Percentiles rank a stretch among this genome's conserved stretches.
These are phyloP conservation scores for Claviceps sp. DNA, from an alignment of 2,329 filamentous ascomycete species.

Conservation along the genomic window DNA sequence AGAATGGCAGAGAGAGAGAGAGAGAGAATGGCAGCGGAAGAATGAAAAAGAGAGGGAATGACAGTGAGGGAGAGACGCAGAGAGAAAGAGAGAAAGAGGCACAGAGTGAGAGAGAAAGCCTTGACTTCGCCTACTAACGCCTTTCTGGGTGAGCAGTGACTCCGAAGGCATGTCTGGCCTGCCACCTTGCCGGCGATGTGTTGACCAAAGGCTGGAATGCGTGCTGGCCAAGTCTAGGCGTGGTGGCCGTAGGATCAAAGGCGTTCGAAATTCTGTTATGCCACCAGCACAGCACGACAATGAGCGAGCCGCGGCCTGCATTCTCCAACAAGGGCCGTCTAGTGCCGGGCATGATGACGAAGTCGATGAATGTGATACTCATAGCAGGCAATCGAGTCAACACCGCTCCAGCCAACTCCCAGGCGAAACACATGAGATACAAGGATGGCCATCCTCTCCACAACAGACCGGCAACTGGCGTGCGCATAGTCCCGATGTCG, in stretches of 20 bases:
- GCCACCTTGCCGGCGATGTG: constrained; percentile 25
- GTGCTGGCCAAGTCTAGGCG: constrained; percentile 26
- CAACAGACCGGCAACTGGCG: constrained; percentile 8
- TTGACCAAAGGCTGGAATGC: constrained; percentile 24
- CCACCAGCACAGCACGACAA: constrained; percentile 1
- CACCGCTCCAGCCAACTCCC: neutral
- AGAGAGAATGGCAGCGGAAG: neutral
- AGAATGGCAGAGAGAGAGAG: too few relatives aligned
- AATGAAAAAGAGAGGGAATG: too few relatives aligned
- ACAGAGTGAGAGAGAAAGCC: neutral
- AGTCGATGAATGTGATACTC: constrained; percentile 5
- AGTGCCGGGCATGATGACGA: constrained; percentile 6
- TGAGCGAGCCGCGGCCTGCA: neutral
- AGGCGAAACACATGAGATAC: neutral
- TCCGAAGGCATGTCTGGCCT: constrained; percentile 20
- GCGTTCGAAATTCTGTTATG: constrained; percentile 8
- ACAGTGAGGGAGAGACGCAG: neutral
- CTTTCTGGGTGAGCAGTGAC: constrained; percentile 11
- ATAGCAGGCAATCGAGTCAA: constrained; percentile 1
- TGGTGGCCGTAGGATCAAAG: constrained; percentile 23
- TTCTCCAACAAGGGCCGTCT: neutral
- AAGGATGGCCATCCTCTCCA: constrained; percentile 9
- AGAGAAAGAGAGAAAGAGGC: neutral
- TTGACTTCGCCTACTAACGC: constrained; percentile 6
- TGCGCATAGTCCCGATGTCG: constrained; percentile 4